Conservation (phyloP, 495 filamentous ascomycete genomes). For the Cairneyella variabilis region DNA sequence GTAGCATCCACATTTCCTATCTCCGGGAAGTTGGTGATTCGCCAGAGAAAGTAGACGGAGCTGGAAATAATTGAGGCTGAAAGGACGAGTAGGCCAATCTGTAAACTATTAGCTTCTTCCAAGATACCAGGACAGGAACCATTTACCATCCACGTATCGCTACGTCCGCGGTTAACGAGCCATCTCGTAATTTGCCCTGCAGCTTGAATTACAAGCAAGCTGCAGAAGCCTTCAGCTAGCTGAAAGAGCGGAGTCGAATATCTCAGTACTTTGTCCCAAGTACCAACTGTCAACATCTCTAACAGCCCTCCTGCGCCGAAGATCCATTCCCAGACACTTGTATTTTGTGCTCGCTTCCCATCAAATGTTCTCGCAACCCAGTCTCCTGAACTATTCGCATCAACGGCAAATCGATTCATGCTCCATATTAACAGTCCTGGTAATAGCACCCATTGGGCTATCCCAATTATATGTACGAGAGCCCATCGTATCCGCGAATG, state of each 20-base stretch:
- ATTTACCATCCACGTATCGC: slow-evolving; percentile 96
- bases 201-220: slow-evolving; percentile 90
- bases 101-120: slow-evolving; percentile 10
- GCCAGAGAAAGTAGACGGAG: slow-evolving; percentile 93
- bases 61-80: slow-evolving; percentile 90
- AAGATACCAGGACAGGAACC: not conserved
- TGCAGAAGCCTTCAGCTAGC: slow-evolving; percentile 92
- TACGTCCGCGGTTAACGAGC: slow-evolving; percentile 85
- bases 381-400: slow-evolving; percentile 61
- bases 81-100: slow-evolving; percentile 77
- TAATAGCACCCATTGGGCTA: slow-evolving; percentile 79
- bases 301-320: slow-evolving; percentile 76
- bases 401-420: slow-evolving; percentile 87
- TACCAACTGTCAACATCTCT: slow-evolving; percentile 73
- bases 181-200: slow-evolving; percentile 92
- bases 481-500: slow-evolving; percentile 69
- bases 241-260: slow-evolving; percentile 97
- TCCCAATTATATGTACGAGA: slow-evolving; percentile 58
- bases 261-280: slow-evolving; percentile 84
- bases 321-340: slow-evolving; percentile 72
- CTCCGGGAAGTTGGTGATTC: slow-evolving; percentile 87
- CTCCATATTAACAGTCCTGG: slow-evolving; percentile 89
- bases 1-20: slow-evolving; percentile 92
- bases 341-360: slow-evolving; percentile 58
- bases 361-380: slow-evolving; percentile 82